Percentiles rank a stretch among this genome's conserved stretches.
Conservation (phyloP, 2,329 filamentous ascomycete genomes). For the Talaromyces funiculosus region DNA sequence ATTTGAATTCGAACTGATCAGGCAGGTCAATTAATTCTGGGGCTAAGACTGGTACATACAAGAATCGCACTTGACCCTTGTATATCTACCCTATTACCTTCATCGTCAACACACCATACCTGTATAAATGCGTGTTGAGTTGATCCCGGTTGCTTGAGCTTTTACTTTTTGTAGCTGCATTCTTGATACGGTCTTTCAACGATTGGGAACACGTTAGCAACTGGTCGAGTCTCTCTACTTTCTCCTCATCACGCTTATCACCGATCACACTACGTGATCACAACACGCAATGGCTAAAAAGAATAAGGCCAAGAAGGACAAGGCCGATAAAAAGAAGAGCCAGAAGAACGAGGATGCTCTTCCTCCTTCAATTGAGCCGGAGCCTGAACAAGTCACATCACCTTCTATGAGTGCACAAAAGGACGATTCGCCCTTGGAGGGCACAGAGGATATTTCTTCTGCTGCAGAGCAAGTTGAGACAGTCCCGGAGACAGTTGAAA, state of each 20-base stretch:
- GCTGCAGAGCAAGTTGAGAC: not conserved
- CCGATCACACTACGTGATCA: slow-evolving; percentile 1
- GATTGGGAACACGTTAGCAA: slow-evolving; percentile 21
- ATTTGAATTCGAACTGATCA: slow-evolving; percentile 10
- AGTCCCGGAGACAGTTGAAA: not conserved
- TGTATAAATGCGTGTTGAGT: slow-evolving; percentile 4
- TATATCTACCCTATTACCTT: slow-evolving; percentile 9
- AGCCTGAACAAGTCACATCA: not conserved
- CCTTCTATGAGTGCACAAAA: slow-evolving; percentile 1
- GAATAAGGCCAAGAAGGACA: slow-evolving; percentile 15
- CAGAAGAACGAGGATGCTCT: slow-evolving; percentile 8
- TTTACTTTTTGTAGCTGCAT: not conserved
- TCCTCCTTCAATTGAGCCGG: not conserved
- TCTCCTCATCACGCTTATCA: not conserved
- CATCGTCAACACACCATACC: slow-evolving; percentile 5
- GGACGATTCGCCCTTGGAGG: not conserved
- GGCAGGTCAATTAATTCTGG: slow-evolving; percentile 1
- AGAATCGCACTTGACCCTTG: not conserved
- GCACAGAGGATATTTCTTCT: not conserved
- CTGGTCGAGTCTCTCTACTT: not conserved
- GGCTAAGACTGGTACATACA: not conserved
- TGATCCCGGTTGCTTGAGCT: not conserved
- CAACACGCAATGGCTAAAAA: slow-evolving; percentile 11
- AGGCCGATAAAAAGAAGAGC: slow-evolving; percentile 14
- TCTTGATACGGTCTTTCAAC: not conserved